phyloP scores from a whole-genome alignment of 371 early-diverging fungal genomes.

The Capillidium rhysosporum region DNA sequence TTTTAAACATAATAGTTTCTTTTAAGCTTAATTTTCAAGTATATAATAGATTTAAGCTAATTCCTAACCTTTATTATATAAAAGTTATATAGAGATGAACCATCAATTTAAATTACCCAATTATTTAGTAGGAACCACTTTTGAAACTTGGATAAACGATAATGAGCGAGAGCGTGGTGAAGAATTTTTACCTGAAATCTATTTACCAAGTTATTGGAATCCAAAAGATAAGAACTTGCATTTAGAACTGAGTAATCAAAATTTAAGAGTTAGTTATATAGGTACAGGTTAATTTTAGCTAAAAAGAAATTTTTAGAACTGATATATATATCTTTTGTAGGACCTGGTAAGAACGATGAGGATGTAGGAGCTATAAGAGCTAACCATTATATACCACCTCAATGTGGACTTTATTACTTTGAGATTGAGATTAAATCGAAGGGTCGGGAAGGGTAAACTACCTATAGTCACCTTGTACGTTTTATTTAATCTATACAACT shows the following conservation, averaged over 20 bases:
- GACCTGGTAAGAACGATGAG: slow-evolving; percentile 51
- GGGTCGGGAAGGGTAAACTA: slow-evolving; percentile 64
- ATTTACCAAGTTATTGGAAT: slow-evolving; percentile 40
- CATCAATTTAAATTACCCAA: not conserved
- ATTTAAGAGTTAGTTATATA: slow-evolving; percentile 30
- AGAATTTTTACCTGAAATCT: not conserved
- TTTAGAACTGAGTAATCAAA: slow-evolving; percentile 27
- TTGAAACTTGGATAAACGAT: not conserved
- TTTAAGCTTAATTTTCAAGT: too few species aligned
- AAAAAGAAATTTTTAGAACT: not conserved
- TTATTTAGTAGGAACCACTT: not conserved
- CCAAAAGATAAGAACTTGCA: slow-evolving; percentile 30
- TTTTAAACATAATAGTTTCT: too few species aligned
- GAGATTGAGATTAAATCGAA: slow-evolving; percentile 69
- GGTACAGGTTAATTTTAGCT: slow-evolving; percentile 15
- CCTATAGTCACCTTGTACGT: not conserved
- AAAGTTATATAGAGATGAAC: too few species aligned
- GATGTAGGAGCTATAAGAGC: slow-evolving; percentile 70
- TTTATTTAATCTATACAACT: not conserved
- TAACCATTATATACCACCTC: slow-evolving; percentile 67
- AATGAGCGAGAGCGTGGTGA: not conserved
- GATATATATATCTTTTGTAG: slow-evolving; percentile 15
- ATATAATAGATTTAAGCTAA: too few species aligned
- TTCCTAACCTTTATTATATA: too few species aligned
- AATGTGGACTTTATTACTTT: slow-evolving; percentile 78